These are phyloP conservation scores for Hypoxylon lenormandii DNA, from an alignment of 495 filamentous ascomycete genomes.

Conservation along the genomic window DNA sequence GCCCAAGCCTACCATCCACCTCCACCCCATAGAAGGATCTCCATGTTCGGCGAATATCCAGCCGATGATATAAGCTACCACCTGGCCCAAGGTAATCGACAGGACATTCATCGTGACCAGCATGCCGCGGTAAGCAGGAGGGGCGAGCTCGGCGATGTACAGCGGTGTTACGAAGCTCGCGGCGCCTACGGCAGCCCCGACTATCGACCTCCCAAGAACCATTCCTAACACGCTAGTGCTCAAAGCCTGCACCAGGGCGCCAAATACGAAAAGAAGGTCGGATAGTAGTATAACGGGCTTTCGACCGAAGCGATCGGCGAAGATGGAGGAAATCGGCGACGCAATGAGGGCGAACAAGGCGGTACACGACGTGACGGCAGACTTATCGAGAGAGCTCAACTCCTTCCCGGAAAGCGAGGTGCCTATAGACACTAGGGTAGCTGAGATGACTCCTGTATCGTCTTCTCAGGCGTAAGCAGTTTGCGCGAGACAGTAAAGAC, in stretches of 20 bases:
- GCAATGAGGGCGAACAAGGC: slow-evolving; percentile 81
- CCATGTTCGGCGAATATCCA: slow-evolving; percentile 72
- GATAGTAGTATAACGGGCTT: slow-evolving; percentile 80
- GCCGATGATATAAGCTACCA: slow-evolving; percentile 83
- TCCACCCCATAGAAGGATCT: slow-evolving; percentile 71
- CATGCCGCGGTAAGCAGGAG: slow-evolving; percentile 76
- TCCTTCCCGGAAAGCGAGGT: slow-evolving; percentile 75
- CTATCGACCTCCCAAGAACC: slow-evolving; percentile 81
- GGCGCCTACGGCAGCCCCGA: slow-evolving; percentile 84
- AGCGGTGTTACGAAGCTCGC: slow-evolving; percentile 86
- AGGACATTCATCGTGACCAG: slow-evolving; percentile 81
- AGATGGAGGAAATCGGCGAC: slow-evolving; percentile 77
- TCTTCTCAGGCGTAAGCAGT: slow-evolving; percentile 61
- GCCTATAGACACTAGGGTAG: slow-evolving; percentile 82
- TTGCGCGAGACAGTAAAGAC: slow-evolving; percentile 12
- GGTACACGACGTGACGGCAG: slow-evolving; percentile 83
- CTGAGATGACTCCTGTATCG: slow-evolving; percentile 89
- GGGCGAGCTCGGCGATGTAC: slow-evolving; percentile 87
- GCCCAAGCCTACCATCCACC: slow-evolving; percentile 90
- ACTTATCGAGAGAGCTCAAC: slow-evolving; percentile 81
- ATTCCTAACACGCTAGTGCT: slow-evolving; percentile 73
- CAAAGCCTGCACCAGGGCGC: slow-evolving; percentile 77
- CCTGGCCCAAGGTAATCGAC: slow-evolving; percentile 87
- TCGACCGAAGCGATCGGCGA: slow-evolving; percentile 80
- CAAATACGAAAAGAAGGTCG: slow-evolving; percentile 80